A percentile compares a stretch with the other conserved stretches of the same genome.
Conservation (phyloP, 805 yeast genomes). For the Wickerhamomyces strasburgensis region DNA sequence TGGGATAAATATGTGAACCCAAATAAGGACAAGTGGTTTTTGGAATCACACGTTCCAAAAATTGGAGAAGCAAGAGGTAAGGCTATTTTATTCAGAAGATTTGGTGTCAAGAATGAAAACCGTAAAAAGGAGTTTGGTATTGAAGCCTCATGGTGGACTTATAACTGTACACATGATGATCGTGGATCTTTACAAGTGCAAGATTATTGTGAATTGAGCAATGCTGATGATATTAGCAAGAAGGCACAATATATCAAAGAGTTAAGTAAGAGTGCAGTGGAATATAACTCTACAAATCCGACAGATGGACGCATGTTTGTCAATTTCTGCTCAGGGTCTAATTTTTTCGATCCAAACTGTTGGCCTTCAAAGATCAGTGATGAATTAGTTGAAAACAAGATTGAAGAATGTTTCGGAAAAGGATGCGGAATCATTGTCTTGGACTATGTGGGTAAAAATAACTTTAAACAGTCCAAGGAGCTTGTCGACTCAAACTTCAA, state of each 20-base stretch:
- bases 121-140: conserved; percentile 49
- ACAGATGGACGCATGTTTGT: conserved; percentile 54
- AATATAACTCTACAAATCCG: conserved; percentile 39
- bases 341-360: conserved; percentile 62
- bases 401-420: conserved; percentile 44
- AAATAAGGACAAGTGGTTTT: conserved; percentile 53
- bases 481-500: conserved; percentile 49
- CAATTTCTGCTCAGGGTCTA: conserved; percentile 71
- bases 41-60: conserved; percentile 50
- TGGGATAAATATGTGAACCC: conserved; percentile 52
- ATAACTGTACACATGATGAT: conserved; percentile 63
- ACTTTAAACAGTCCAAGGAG: conserved; percentile 51
- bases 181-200: conserved; percentile 60
- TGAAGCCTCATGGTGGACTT: conserved; percentile 62
- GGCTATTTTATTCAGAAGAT: conserved; percentile 61
- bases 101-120: conserved; percentile 51
- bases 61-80: conserved; percentile 65
- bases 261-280: conserved; percentile 47
- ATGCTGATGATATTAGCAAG: conserved; percentile 45
- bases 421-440: conserved; percentile 63
- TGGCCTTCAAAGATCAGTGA: conserved; percentile 70
- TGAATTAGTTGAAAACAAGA: conserved; percentile 38
- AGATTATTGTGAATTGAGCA: conserved; percentile 64
- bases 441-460: conserved; percentile 58
- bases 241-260: conserved; percentile 55